Conservation (phyloP, 2,329 filamentous ascomycete genomes). For the Calonectria henricotiae region DNA sequence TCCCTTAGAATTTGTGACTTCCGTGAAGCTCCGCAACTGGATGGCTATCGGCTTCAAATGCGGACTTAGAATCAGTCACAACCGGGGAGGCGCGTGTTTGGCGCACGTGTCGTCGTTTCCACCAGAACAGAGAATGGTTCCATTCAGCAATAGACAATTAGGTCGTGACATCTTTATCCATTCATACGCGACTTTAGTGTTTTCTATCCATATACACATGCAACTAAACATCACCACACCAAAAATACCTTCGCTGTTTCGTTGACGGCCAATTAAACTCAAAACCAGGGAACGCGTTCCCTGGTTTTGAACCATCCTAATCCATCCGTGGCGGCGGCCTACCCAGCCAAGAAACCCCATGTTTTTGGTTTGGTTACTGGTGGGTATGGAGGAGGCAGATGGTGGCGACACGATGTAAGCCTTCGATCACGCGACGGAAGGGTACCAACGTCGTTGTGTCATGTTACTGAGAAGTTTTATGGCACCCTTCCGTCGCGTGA, state of each 20-base stretch:
- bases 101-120: conserved; percentile 1
- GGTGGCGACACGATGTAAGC: background rate
- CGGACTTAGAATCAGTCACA: background rate
- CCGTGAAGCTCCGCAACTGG: conserved; percentile 15
- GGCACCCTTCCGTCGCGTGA: background rate
- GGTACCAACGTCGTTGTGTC: background rate
- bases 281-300: no score
- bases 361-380: no score
- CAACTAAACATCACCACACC: no score
- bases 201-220: no score
- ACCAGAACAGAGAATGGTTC: conserved; percentile 14
- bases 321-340: no score
- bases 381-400: background rate
- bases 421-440: background rate
- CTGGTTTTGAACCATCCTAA: no score
- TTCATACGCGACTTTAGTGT: no score
- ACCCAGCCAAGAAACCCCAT: no score
- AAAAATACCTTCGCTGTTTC: no score
- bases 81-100: background rate
- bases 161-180: no score
- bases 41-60: background rate
- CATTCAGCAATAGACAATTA: no score
- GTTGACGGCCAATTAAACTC: no score
- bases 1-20: background rate
- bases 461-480: background rate